Conservation (phyloP, 495 filamentous ascomycete genomes). For the Aspergillus affinis region DNA sequence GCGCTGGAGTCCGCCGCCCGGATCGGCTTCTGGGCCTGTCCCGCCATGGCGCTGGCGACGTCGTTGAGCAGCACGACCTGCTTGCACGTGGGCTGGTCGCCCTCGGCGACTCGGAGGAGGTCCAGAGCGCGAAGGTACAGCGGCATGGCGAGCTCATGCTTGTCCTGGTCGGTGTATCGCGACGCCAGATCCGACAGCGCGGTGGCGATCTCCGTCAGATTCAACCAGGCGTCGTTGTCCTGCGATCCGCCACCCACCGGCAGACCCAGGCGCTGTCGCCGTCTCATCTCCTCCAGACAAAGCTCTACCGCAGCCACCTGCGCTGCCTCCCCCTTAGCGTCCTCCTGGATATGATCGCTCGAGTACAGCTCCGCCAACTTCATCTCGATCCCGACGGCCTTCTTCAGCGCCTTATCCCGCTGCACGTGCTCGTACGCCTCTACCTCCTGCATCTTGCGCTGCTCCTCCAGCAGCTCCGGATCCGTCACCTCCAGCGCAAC, state of each 20-base stretch:
- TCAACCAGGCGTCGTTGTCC: conserved; percentile 74
- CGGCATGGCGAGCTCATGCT: conserved; percentile 79
- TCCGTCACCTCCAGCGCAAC: conserved; percentile 26
- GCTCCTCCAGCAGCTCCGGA: conserved; percentile 30
- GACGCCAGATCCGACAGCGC: conserved; percentile 68
- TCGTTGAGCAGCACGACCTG: conserved; percentile 61
- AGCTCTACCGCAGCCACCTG: conserved; percentile 84
- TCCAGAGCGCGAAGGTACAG: conserved; percentile 81
- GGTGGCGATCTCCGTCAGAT: conserved; percentile 66
- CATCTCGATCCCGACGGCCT: conserved; percentile 69
- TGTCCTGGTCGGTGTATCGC: conserved; percentile 65
- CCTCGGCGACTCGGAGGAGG: conserved; percentile 45
- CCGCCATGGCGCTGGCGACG: conserved; percentile 36
- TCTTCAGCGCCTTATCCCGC: conserved; percentile 67
- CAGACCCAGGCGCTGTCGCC: conserved; percentile 61
- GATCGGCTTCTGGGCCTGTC: conserved; percentile 26
- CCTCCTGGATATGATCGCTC: conserved; percentile 46
- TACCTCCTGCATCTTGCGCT: conserved; percentile 26
- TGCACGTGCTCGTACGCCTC: conserved; percentile 55
- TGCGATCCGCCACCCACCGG: conserved; percentile 39
- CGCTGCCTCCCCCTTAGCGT: conserved; percentile 66
- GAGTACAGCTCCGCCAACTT: conserved; percentile 80
- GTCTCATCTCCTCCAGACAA: conserved; percentile 66
- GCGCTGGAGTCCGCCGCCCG: conserved; percentile 48
- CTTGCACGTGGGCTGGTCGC: conserved; percentile 58